Evolutionary conservation across 768 basidiomycete genomes (phyloP), one percentile per base, ranked within the genome.

Genomic region (Termitomyces eurrhizus): DNA sequence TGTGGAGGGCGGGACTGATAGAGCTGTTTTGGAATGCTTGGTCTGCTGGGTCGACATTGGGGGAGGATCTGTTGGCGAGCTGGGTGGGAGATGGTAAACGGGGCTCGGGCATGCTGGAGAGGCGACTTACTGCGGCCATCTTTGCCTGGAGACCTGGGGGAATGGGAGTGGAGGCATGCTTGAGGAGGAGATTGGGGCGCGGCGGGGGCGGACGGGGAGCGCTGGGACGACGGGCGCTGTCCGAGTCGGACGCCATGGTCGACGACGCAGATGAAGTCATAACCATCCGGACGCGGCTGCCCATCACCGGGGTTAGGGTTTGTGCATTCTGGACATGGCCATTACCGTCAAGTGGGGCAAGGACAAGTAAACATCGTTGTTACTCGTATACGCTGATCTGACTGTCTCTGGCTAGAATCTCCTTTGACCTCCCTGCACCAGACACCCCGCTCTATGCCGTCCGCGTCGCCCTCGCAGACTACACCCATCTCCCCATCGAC

Each of bases 141-240:
- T 94, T 97, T 63, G 92, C 93, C 70, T 95, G 94, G 49, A 98
- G 81, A 50, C 85, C 82, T 0, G 95, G 92, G 0, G 95, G 95
- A 63, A 98, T 91, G 51, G 90, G 88, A 0, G 88, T 88, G 21
- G 82, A 73, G 45, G 76, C 73, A 62, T 69, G 60, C 64, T 65
- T 67, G 63, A 86, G 80, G 49, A 86, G 75, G 59, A 76, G 73
- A 29, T 75, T 75, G 68, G 77, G 64, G 51, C 59, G 59, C 4
- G 51, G 52, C 24, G 73, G 64, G 65, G 73, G 62, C 55, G 57
- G 50, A 45, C 62, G 65, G 37, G 67, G 24, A 50, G 61, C 58
- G 63, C 64, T 53, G 62, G 58, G 49, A 33, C 57, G 68, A 56
- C 56, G 72, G 68, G 55, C 69, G 66, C 48, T 59, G 60, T 68